phyloP scores from a whole-genome alignment of 1,284 basidiomycete species.

The Inonotus hispidus region DNA sequence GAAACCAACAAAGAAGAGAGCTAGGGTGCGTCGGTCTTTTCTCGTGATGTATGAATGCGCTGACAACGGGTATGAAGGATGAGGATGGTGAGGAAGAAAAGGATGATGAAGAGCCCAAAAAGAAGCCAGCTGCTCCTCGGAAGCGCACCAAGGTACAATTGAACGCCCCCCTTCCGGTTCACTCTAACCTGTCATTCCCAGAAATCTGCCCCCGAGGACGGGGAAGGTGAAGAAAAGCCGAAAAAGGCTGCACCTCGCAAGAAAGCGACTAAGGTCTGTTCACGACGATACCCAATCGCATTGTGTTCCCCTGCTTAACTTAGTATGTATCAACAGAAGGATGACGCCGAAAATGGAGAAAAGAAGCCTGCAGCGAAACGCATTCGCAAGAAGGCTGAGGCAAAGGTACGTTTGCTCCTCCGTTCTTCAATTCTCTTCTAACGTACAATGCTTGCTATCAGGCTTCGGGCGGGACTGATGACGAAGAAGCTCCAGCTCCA shows the following conservation, averaged over 20 bases:
- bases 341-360: slow-evolving; percentile 20
- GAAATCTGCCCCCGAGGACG: slow-evolving; percentile 30
- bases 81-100: slow-evolving; percentile 20
- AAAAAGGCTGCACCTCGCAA: slow-evolving; percentile 26
- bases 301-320: background rate
- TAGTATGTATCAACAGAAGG: background rate
- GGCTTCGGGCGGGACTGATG: slow-evolving; percentile 9
- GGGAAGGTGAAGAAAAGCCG: slow-evolving; percentile 35
- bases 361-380: slow-evolving; percentile 11
- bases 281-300: background rate
- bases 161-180: slow-evolving; percentile 3
- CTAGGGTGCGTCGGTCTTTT: slow-evolving; percentile 24
- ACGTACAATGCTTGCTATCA: background rate
- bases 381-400: slow-evolving; percentile 10
- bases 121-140: slow-evolving; percentile 19
- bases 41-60: background rate
- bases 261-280: slow-evolving; percentile 13
- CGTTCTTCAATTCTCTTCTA: background rate
- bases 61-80: slow-evolving; percentile 25
- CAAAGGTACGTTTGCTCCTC: background rate
- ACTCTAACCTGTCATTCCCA: slow-evolving; percentile 16
- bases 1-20: slow-evolving; percentile 29
- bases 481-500: slow-evolving; percentile 27
- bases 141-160: slow-evolving; percentile 30
- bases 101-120: slow-evolving; percentile 32